Conservation (phyloP, 2,329 filamentous ascomycete species). For the Beauveria varroae region DNA sequence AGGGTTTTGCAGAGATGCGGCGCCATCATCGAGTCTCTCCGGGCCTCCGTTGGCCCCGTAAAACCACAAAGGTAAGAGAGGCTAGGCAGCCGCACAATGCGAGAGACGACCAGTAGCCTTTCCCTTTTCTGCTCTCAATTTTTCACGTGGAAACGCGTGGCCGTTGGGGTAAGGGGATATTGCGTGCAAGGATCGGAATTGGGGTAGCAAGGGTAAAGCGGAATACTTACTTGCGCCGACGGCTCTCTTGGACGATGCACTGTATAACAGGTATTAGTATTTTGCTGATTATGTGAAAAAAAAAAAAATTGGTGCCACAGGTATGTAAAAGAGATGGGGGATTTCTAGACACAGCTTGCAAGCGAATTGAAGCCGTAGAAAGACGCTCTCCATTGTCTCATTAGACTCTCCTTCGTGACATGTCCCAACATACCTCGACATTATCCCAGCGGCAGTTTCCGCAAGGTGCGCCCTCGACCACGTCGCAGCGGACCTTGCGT, state of each 20-base stretch:
- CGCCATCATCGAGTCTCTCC: constrained; percentile 5
- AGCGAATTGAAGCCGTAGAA: not conserved
- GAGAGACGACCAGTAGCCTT: not conserved
- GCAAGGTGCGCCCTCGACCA: constrained; percentile 80
- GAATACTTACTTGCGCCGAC: constrained; percentile 69
- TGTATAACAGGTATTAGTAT: not conserved
- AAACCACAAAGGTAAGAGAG: not conserved
- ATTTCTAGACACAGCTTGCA: not conserved
- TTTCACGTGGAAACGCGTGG: constrained; percentile 5
- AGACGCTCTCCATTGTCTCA: not conserved
- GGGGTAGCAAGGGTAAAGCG: not conserved
- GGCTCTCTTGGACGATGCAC: constrained; percentile 72
- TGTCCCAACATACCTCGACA: constrained; percentile 43
- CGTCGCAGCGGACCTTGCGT: constrained; percentile 89
- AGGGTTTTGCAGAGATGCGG: not conserved
- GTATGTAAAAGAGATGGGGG: not conserved
- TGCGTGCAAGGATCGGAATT: not conserved
- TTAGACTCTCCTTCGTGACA: not conserved
- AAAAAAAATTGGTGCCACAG: no score
- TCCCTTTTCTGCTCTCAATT: not conserved
- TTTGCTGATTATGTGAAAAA: no score
- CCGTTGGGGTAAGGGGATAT: not conserved
- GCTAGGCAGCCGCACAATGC: not conserved
- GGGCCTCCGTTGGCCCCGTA: constrained; percentile 9
- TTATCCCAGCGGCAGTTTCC: constrained; percentile 80